phyloP scores from a whole-genome alignment of 2,329 filamentous ascomycete species.

The Colletotrichum liaoningense region DNA sequence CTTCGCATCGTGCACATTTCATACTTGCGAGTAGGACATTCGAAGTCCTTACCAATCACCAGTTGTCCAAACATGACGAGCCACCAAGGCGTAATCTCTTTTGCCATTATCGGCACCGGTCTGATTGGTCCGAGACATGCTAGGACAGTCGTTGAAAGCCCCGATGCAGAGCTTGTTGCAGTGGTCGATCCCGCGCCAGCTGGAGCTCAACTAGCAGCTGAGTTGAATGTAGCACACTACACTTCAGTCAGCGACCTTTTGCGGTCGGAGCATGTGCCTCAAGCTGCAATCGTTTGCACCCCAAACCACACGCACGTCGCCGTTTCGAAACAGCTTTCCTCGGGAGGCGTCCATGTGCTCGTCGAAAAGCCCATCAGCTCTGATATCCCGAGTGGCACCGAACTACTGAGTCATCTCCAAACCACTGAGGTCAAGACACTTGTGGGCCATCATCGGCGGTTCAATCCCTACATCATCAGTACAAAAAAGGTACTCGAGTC shows the following conservation, averaged over 20 bases:
- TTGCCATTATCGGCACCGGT: slow-evolving; percentile 47
- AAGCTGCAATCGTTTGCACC: slow-evolving; percentile 69
- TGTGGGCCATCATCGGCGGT: slow-evolving; percentile 69
- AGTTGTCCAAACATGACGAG: not conserved
- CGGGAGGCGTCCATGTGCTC: slow-evolving; percentile 61
- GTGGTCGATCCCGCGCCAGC: slow-evolving; percentile 44
- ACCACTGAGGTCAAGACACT: slow-evolving; percentile 54
- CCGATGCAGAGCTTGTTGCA: slow-evolving; percentile 40
- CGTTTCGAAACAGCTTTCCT: slow-evolving; percentile 59
- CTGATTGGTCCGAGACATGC: slow-evolving; percentile 47
- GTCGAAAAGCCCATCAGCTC: slow-evolving; percentile 68
- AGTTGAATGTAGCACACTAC: slow-evolving; percentile 40
- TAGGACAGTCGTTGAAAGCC: slow-evolving; percentile 40
- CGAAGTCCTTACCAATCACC: not conserved
- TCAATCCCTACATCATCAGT: slow-evolving; percentile 66
- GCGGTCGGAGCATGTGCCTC: slow-evolving; percentile 49
- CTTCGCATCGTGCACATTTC: not conserved
- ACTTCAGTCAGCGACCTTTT: slow-evolving; percentile 56
- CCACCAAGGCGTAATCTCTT: not conserved
- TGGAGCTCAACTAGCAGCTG: slow-evolving; percentile 37
- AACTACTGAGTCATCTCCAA: slow-evolving; percentile 43
- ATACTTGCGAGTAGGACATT: not conserved
- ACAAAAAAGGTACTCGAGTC: slow-evolving; percentile 57
- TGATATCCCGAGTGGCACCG: slow-evolving; percentile 49
- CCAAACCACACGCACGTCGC: slow-evolving; percentile 69